Base-by-base conservation (phyloP, 2,329 filamentous ascomycete species). In the Hypoxylon sp. region DNA sequence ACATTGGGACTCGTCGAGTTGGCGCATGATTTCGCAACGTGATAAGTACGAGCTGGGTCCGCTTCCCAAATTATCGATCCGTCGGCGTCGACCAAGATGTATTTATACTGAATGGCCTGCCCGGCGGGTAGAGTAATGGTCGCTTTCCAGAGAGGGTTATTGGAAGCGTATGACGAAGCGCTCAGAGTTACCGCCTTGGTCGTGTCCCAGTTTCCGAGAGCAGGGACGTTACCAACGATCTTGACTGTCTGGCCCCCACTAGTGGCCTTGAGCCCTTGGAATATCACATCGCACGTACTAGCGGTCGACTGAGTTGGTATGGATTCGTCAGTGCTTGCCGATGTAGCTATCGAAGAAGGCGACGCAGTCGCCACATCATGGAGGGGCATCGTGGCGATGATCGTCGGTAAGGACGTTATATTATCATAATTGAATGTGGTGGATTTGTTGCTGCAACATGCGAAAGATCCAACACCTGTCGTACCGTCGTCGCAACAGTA, bases 41-140 rank as follows among this genome's bases (percentile, higher is more conserved):
- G 79, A 64, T 79, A 79, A 18, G 73, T 72, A 49, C 80, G 82
- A 73, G 87, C 84, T 0, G 83, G 82, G 51, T 90, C 89, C 50
- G 79, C 81, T 79, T 93, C 90, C 90, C 90, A 93, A 2, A 77
- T 81, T 8, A 90, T 77, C 0, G 78, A 79, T 0, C 88, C 86
- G 70, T 85, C 83, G 1, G 77, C 72, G 62, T 82, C 80, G 44
- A 89, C 82, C 51, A 86, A 84, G 70, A 93, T 84, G 73, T 87
- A 93, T 80, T 93, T 92, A 76, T 92, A 93, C 78, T 87, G 72
- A 44, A 93, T 79, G 2, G 76, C 78, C 49, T 81, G 80, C 2
- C 89, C 89, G 0, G 86, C 81, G 0, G 81, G 77, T n/a, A 93
- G 76, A 1, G 78, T 79, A 26, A 92, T 73, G 0, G 84, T 84